phyloP scores from a whole-genome alignment of 352 stramenopile species.

The Pythium grandisporangium region DNA sequence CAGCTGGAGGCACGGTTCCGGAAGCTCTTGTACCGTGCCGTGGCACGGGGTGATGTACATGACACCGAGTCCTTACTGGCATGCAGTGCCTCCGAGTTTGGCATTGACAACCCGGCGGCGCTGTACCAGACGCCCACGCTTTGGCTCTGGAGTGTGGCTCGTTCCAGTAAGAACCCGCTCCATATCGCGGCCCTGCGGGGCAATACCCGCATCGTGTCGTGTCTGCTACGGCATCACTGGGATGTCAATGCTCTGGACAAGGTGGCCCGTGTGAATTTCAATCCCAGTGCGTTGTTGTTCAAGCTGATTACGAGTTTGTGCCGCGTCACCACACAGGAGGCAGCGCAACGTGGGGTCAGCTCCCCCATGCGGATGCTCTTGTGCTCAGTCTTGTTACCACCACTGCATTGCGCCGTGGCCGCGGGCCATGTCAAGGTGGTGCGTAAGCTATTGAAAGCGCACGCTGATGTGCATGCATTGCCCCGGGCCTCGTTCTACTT shows the following conservation, averaged over 20 bases:
- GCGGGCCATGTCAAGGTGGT: conserved; percentile 56
- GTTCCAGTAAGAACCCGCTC: conserved; percentile 66
- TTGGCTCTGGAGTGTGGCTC: conserved; percentile 55
- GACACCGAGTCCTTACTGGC: conserved; percentile 31
- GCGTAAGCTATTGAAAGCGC: conserved; percentile 39
- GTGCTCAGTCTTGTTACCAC: conserved; percentile 58
- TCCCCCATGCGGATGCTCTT: conserved; percentile 34
- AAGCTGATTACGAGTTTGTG: conserved; percentile 57
- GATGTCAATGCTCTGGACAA: conserved; percentile 72
- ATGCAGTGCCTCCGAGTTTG: conserved; percentile 19
- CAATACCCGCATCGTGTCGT: conserved; percentile 41
- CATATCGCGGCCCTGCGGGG: conserved; percentile 57
- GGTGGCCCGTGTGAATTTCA: conserved; percentile 72
- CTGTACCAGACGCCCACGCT: conserved; percentile 39
- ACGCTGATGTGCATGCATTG: conserved; percentile 49
- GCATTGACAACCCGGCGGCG: conserved; percentile 21
- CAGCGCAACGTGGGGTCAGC: conserved; percentile 47
- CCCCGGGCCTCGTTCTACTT: conserved; percentile 64
- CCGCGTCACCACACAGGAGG: conserved; percentile 44
- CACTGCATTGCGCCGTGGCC: conserved; percentile 58
- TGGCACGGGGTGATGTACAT: conserved; percentile 32
- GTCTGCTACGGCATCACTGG: conserved; percentile 41
- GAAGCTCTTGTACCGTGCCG: conserved; percentile 54
- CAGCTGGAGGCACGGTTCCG: too few species aligned
- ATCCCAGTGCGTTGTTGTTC: conserved; percentile 59